These are phyloP conservation scores for Abrus precatorius DNA, from an alignment of 306 rosid genomes.

Conservation along the genomic window DNA sequence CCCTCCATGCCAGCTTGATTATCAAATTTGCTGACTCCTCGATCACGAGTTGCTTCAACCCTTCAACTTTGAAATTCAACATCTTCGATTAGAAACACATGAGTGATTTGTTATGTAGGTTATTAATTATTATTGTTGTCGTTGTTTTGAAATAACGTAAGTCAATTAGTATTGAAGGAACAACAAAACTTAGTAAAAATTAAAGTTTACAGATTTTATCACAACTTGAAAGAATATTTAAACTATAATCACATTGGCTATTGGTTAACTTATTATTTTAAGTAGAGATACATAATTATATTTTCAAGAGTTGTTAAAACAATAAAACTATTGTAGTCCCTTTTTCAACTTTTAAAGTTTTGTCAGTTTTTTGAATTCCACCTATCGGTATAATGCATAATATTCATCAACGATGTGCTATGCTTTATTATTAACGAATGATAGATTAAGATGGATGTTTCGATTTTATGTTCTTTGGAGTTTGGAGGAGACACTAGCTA, in stretches of 20 bases:
- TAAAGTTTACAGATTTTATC: background rate
- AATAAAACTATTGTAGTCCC: background rate
- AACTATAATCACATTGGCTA: background rate
- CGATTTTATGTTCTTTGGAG: conserved; percentile 9
- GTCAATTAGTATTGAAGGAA: background rate
- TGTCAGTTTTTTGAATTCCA: conserved; percentile 12
- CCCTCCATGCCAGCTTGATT: conserved; percentile 11
- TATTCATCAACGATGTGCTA: background rate
- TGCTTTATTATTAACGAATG: conserved; percentile 14
- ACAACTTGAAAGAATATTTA: background rate
- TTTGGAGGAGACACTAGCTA: conserved; percentile 37
- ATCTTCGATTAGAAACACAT: conserved; percentile 9
- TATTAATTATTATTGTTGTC: too few species aligned
- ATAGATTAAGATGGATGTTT: conserved; percentile 19
- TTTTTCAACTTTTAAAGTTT: conserved; percentile 22
- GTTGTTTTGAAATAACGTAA: background rate
- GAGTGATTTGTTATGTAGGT: background rate
- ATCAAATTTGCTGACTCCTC: conserved; percentile 41
- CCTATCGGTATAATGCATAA: background rate
- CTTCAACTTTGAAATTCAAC: conserved; percentile 28
- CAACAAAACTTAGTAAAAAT: background rate
- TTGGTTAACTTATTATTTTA: background rate
- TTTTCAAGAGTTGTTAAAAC: background rate
- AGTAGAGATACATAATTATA: background rate
- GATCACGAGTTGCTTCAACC: conserved; percentile 28